Evolutionary conservation across 164 flowering plant genomes (phyloP).

Genomic region (Brasenia schreberi): DNA sequence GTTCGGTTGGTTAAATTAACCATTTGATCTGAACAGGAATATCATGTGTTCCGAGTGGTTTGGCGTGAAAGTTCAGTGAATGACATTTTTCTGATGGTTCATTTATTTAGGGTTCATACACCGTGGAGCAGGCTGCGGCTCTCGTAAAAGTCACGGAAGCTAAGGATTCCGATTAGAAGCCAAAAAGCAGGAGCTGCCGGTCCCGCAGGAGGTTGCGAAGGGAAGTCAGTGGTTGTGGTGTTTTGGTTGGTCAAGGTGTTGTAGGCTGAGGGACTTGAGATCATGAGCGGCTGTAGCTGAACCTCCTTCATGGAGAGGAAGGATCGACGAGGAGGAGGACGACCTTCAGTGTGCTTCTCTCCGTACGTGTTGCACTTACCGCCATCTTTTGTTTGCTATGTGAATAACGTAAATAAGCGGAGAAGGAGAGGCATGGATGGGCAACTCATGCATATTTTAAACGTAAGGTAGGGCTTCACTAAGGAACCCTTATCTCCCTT

Average conservation of each 20-base stretch:
- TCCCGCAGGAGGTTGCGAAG: background rate
- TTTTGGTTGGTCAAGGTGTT: constrained; percentile 3
- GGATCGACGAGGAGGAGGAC: constrained; percentile 24
- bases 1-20: too few species aligned
- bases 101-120: too few species aligned
- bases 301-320: constrained; percentile 59
- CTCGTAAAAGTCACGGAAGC: constrained; percentile 57
- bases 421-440: too few species aligned
- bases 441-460: too few species aligned
- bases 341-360: background rate
- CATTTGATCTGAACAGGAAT: too few species aligned
- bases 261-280: constrained; percentile 29
- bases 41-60: too few species aligned
- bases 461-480: too few species aligned
- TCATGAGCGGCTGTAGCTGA: constrained; percentile 32
- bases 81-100: too few species aligned
- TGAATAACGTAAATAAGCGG: too few species aligned
- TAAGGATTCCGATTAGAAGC: constrained; percentile 57
- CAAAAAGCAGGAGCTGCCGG: constrained; percentile 25
- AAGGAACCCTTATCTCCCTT: too few species aligned
- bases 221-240: background rate
- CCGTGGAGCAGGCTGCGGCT: constrained; percentile 67
- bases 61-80: too few species aligned
- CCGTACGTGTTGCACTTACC: background rate
- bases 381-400: too few species aligned